Evolutionary conservation across 345 rosid species (phyloP), one percentile per base, ranked within the genome.

Genomic region (Orychophragmus violaceus): DNA sequence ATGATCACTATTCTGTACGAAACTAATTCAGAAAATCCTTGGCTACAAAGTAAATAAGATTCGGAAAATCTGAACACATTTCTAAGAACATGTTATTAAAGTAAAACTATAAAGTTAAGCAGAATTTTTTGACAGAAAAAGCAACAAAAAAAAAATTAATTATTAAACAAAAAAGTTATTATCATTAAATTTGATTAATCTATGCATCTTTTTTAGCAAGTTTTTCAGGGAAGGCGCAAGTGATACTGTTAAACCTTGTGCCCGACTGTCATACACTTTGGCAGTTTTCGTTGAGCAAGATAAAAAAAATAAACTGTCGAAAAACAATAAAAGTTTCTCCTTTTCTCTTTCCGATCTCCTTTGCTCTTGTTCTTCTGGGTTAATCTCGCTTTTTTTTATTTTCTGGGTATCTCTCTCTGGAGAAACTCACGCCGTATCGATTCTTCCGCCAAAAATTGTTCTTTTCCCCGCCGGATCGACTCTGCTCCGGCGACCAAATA

Each of bases 231-330:
- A 72, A 48, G 66, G 46, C 22, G 56, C 45, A 54, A 54, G 73
- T 36, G 55, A 33, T 35, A 8, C 28, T 51, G 39, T 39, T 35
- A 57, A 44, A 45, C 63, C 37, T 44, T 32, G 62, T 76, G 79
- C 72, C 45, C 10, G 17, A 41, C 84, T 81, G 88, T 82, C 83
- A 74, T 67, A 77, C 85, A 70, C 84, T 76, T 80, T 77, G 85
- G 61, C 81, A 62, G 72, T 19, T 71, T 69, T 64, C 76, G 51
- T 75, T 72, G 68, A 64, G 61, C 67, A 54, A 37, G 1, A 5
- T 8, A 18, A 27, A 58, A 32, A 39, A 24, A 48, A 6, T 10
- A 24, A 64, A 66, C 72, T 39, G 66, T 42, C 56, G 49, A 52
- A 59, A 62, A 21, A 8, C 7, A 36, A 72, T 57, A 72, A 73